A percentile compares a stretch with the other conserved stretches of the same genome.
Conservation (phyloP, 306 rosid genomes). For the Elaeagnus macrophylla region DNA sequence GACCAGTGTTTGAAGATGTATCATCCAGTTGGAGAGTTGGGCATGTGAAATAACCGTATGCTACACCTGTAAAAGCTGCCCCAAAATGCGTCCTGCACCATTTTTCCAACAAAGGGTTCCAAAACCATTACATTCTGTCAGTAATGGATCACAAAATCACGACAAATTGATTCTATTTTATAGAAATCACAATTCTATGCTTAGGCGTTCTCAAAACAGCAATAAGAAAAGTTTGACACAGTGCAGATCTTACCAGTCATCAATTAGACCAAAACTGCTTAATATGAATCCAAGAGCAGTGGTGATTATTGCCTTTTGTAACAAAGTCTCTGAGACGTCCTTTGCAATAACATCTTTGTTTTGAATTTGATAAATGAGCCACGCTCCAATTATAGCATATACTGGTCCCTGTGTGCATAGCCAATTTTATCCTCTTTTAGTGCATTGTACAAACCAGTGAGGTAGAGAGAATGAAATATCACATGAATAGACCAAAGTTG, state of each 20-base stretch:
- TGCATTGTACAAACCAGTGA: background rate
- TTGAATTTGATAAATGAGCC: slow-evolving; percentile 69
- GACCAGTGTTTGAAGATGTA: slow-evolving; percentile 38
- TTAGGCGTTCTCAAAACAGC: too few relatives aligned
- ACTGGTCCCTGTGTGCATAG: slow-evolving; percentile 62
- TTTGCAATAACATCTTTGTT: slow-evolving; percentile 44
- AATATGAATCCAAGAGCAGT: slow-evolving; percentile 49
- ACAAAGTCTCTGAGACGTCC: slow-evolving; percentile 49
- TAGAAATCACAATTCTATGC: background rate
- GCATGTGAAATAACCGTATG: slow-evolving; percentile 55
- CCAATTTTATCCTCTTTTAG: background rate
- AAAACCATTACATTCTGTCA: too few relatives aligned
- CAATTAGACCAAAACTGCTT: slow-evolving; percentile 68
- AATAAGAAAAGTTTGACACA: background rate
- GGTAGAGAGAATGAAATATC: background rate
- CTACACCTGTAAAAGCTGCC: slow-evolving; percentile 65
- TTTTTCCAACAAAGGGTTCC: background rate
- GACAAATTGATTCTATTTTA: background rate
- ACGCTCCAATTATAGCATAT: slow-evolving; percentile 88
- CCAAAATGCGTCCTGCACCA: slow-evolving; percentile 70
- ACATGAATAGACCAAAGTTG: background rate
- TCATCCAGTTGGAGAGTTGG: slow-evolving; percentile 50
- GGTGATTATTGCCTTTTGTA: slow-evolving; percentile 58
- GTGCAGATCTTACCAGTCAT: slow-evolving; percentile 53
- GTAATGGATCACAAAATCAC: too few relatives aligned